Conservation (phyloP, 2,329 filamentous ascomycete species). For the Hymenotorrendiella dingleyae region DNA sequence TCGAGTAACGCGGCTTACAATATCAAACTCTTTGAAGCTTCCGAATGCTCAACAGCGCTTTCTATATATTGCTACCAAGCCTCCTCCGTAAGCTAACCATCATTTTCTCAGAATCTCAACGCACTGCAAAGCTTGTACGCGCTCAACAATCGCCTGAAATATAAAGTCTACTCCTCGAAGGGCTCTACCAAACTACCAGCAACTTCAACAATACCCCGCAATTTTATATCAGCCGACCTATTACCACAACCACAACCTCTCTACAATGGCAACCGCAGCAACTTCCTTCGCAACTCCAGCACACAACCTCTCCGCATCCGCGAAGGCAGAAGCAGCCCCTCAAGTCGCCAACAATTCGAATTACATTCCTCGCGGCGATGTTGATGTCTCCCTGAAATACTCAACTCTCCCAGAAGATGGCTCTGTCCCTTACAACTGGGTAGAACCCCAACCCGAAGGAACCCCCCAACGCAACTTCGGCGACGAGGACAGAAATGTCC, state of each 20-base stretch:
- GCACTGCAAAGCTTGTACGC: too few relatives aligned
- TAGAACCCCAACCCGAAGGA: slow-evolving; percentile 34
- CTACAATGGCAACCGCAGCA: slow-evolving; percentile 36
- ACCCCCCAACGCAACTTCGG: slow-evolving; percentile 27
- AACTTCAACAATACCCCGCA: too few relatives aligned
- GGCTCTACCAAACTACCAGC: too few relatives aligned
- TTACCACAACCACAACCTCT: not conserved
- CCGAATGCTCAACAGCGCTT: too few relatives aligned
- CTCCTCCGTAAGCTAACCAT: too few relatives aligned
- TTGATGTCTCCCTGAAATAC: slow-evolving; percentile 45
- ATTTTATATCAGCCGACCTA: too few relatives aligned
- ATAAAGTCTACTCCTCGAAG: too few relatives aligned
- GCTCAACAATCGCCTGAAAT: too few relatives aligned
- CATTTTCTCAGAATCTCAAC: too few relatives aligned
- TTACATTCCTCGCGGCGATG: slow-evolving; percentile 44
- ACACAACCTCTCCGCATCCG: slow-evolving; percentile 33
- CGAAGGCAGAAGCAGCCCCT: slow-evolving; percentile 20
- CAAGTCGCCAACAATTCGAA: slow-evolving; percentile 8
- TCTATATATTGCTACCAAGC: too few relatives aligned
- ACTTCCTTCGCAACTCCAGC: slow-evolving; percentile 35
- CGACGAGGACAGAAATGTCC: slow-evolving; percentile 24
- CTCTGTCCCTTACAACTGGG: slow-evolving; percentile 48
- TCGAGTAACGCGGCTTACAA: too few relatives aligned
- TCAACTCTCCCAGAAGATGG: slow-evolving; percentile 49
- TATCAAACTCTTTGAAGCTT: too few relatives aligned